A percentile compares a stretch with the other conserved stretches of the same genome.
Evolutionary conservation across 2,329 filamentous ascomycete species (phyloP).

Genomic region (Nakataea oryzae): DNA sequence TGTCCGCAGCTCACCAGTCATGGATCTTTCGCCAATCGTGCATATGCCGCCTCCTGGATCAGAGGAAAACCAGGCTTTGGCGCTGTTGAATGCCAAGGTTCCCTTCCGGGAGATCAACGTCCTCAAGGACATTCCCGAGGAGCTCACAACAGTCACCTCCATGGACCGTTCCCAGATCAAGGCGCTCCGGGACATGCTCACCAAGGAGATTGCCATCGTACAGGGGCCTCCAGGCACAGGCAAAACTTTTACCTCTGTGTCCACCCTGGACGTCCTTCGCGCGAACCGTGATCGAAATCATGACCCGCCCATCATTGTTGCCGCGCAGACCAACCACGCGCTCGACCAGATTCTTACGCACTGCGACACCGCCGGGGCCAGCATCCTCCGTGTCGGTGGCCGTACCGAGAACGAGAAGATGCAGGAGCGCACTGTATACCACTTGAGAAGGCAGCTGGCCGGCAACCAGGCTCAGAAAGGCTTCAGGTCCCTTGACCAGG

Average conservation of each 20-base stretch:
- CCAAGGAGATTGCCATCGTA: slow-evolving; percentile 61
- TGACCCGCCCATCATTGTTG: slow-evolving; percentile 63
- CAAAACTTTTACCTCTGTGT: slow-evolving; percentile 75
- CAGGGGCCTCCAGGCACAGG: slow-evolving; percentile 70
- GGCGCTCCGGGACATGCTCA: slow-evolving; percentile 61
- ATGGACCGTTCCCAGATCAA: slow-evolving; percentile 63
- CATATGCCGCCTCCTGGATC: slow-evolving; percentile 13
- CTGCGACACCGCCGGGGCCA: slow-evolving; percentile 39
- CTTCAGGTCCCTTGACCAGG: slow-evolving; percentile 15
- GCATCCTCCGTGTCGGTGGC: slow-evolving; percentile 53
- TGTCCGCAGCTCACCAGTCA: slow-evolving; percentile 15
- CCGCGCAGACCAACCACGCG: slow-evolving; percentile 86
- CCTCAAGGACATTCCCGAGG: slow-evolving; percentile 8
- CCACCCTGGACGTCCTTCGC: slow-evolving; percentile 56
- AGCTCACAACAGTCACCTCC: slow-evolving; percentile 16
- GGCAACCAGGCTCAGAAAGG: slow-evolving; percentile 12
- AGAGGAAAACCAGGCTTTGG: background rate
- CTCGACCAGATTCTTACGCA: slow-evolving; percentile 69
- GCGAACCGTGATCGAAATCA: slow-evolving; percentile 38
- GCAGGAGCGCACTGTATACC: slow-evolving; percentile 54
- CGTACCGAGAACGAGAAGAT: slow-evolving; percentile 58
- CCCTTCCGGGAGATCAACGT: slow-evolving; percentile 12
- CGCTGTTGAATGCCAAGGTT: background rate
- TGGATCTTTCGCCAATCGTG: slow-evolving; percentile 22
- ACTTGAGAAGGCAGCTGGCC: slow-evolving; percentile 32